Conservation (phyloP, 805 yeast species). For the Candida manassasensis region DNA sequence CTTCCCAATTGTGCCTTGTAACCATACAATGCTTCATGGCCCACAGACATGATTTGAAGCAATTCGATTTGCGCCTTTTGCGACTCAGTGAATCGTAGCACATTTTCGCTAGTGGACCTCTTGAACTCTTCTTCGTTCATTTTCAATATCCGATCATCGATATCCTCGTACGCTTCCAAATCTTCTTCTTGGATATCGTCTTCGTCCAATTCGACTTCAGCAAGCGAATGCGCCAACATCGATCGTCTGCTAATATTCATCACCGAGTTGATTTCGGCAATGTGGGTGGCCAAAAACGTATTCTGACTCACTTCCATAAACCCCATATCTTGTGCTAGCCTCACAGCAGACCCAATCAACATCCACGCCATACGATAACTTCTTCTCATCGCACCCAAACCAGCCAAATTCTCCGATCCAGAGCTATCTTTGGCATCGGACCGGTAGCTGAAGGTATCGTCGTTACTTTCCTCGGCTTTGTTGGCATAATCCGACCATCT, state of each 20-base stretch:
- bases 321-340: slow-evolving; percentile 84
- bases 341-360: slow-evolving; percentile 81
- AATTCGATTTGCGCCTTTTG: slow-evolving; percentile 81
- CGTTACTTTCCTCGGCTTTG: slow-evolving; percentile 40
- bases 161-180: slow-evolving; percentile 19
- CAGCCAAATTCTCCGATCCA: slow-evolving; percentile 52
- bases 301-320: slow-evolving; percentile 69
- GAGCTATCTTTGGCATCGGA: slow-evolving; percentile 4
- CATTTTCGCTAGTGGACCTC: slow-evolving; percentile 19
- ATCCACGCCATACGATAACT: slow-evolving; percentile 92
- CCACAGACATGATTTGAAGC: slow-evolving; percentile 71
- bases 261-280: slow-evolving; percentile 78
- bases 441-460: slow-evolving; percentile 8
- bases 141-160: slow-evolving; percentile 23
- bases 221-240: slow-evolving; percentile 67
- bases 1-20: slow-evolving; percentile 51
- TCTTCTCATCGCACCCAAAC: slow-evolving; percentile 79
- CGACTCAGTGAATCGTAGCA: slow-evolving; percentile 49
- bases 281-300: slow-evolving; percentile 77
- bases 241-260: slow-evolving; percentile 76
- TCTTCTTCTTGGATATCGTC: slow-evolving; percentile 37
- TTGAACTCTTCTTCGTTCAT: slow-evolving; percentile 32
- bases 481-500: slow-evolving; percentile 82
- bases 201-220: slow-evolving; percentile 57
- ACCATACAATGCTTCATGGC: slow-evolving; percentile 79